Evolutionary conservation across 257 asterid genomes (phyloP).

Genomic region (Mitragyna speciosa): DNA sequence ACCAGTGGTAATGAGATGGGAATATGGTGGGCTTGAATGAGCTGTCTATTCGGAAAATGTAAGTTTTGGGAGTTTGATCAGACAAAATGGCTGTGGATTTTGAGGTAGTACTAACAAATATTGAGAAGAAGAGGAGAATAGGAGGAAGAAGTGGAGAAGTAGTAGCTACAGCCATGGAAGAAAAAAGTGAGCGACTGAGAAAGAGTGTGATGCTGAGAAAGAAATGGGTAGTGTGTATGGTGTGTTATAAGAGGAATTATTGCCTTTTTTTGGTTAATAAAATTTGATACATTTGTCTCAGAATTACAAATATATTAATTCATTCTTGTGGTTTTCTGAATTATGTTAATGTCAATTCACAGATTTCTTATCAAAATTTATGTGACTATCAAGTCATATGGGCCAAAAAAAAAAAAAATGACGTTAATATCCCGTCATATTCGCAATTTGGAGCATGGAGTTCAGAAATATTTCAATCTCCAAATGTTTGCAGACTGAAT

Average conservation of each 20-base stretch:
- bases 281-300: background rate
- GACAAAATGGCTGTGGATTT: constrained; percentile 15
- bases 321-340: no score
- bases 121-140: constrained; percentile 10
- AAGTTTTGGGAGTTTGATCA: constrained; percentile 55
- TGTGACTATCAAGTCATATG: no score
- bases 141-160: constrained; percentile 31
- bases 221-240: background rate
- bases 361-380: no score
- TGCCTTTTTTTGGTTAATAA: constrained; percentile 23
- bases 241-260: constrained; percentile 37
- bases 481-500: no score
- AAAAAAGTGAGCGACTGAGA: constrained; percentile 4
- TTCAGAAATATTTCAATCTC: no score
- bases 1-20: constrained; percentile 92
- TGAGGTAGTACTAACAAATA: constrained; percentile 19
- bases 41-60: constrained; percentile 69
- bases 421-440: no score
- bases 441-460: no score
- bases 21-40: constrained; percentile 79
- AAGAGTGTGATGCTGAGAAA: constrained; percentile 21
- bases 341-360: no score
- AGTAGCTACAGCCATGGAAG: constrained; percentile 25
- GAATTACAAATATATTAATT: no score
- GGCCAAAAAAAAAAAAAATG: no score